Percentiles rank a stretch among this genome's conserved stretches.
These are phyloP conservation scores for Xerocomus amazonicus DNA, from an alignment of 1,284 basidiomycete genomes.

Conservation along the genomic window DNA sequence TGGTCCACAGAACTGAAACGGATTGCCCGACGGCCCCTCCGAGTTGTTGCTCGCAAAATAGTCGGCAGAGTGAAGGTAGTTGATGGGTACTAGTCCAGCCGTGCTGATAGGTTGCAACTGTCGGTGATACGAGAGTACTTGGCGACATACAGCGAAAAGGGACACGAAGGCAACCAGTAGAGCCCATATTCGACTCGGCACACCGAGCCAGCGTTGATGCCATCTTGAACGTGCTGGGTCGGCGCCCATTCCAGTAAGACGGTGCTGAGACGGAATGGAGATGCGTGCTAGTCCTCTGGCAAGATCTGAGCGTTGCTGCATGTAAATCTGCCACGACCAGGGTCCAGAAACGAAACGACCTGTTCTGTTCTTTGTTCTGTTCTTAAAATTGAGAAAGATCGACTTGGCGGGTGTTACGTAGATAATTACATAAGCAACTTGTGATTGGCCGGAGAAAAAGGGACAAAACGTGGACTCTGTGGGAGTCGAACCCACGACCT, in stretches of 20 bases:
- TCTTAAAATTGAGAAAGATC: no score
- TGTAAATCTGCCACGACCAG: conserved; percentile 23
- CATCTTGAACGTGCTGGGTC: conserved; percentile 42
- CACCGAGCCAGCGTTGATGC: conserved; percentile 54
- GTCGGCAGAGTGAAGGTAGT: conserved; percentile 47
- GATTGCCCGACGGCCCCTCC: conserved; percentile 47
- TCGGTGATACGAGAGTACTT: conserved; percentile 43
- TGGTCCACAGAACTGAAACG: conserved; percentile 88
- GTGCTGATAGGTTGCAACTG: conserved; percentile 42
- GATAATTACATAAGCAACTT: not conserved
- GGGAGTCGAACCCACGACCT: conserved; percentile 40
- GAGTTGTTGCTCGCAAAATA: conserved; percentile 40
- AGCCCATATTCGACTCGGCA: conserved; percentile 71
- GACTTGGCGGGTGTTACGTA: not conserved
- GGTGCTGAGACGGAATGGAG: conserved; percentile 42
- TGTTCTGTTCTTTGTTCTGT: no score
- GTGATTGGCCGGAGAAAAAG: no score
- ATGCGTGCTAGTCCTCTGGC: conserved; percentile 53
- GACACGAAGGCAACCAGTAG: conserved; percentile 53
- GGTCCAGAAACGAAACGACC: not conserved
- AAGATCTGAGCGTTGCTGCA: conserved; percentile 53
- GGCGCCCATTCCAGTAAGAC: conserved; percentile 42
- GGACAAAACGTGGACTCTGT: conserved; percentile 33
- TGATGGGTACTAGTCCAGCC: conserved; percentile 57
- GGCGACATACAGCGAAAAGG: conserved; percentile 62